A percentile compares a stretch with the other conserved stretches of the same genome.
phyloP scores from a whole-genome alignment of 179 eudicot genomes.

The Spinacia oleracea region DNA sequence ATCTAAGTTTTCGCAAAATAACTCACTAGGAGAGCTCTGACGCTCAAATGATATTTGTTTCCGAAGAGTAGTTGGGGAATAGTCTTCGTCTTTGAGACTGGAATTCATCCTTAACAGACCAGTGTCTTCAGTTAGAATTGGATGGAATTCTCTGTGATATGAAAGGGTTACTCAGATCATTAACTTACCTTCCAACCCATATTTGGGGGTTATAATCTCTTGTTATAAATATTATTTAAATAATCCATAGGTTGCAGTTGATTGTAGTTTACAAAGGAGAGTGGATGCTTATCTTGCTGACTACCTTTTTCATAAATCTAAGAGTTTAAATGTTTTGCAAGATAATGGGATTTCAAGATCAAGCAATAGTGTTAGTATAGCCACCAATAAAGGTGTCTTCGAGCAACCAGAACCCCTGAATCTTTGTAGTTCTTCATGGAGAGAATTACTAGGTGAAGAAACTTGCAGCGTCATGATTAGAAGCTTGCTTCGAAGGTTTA shows the following conservation, averaged over 20 bases:
- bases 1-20: slow-evolving; percentile 42
- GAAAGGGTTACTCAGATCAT: not conserved
- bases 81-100: slow-evolving; percentile 14
- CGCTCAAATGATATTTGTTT: slow-evolving; percentile 20
- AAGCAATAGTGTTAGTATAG: slow-evolving; percentile 69
- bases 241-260: slow-evolving; percentile 54
- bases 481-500: slow-evolving; percentile 88
- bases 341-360: slow-evolving; percentile 53
- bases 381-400: slow-evolving; percentile 73
- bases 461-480: slow-evolving; percentile 61
- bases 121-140: not conserved
- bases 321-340: slow-evolving; percentile 40
- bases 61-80: slow-evolving; percentile 1
- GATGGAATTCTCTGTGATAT: not conserved
- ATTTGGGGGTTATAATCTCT: not conserved
- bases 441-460: slow-evolving; percentile 50
- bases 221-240: not conserved
- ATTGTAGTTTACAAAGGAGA: slow-evolving; percentile 59
- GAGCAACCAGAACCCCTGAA: slow-evolving; percentile 70
- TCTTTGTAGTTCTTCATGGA: slow-evolving; percentile 54
- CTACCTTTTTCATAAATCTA: slow-evolving; percentile 57
- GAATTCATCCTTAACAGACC: slow-evolving; percentile 5
- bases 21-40: slow-evolving; percentile 15
- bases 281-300: slow-evolving; percentile 59
- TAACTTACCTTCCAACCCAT: not conserved